Conservation (phyloP, 2,329 filamentous ascomycete species). For the Xylaria sp. region DNA sequence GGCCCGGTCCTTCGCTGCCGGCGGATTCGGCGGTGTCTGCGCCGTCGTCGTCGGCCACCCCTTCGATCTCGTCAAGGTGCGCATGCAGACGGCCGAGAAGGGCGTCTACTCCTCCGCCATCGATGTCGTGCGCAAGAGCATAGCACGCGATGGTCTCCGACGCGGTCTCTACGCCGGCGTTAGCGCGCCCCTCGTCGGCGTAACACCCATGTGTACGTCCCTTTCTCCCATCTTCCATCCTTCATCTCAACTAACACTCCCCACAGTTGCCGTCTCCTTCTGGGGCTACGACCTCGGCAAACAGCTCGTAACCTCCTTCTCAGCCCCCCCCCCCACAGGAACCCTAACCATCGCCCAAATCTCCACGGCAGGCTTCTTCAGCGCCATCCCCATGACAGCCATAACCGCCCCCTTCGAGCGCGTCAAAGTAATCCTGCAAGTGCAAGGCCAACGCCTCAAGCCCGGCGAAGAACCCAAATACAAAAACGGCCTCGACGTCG, state of each 20-base stretch:
- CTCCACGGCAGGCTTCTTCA: slow-evolving; percentile 93
- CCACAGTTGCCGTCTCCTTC: slow-evolving; percentile 61
- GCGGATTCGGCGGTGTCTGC: slow-evolving; percentile 89
- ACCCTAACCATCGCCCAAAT: slow-evolving; percentile 78
- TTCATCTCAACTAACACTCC: too few relatives aligned
- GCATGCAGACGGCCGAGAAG: slow-evolving; percentile 90
- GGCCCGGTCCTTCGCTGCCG: slow-evolving; percentile 77
- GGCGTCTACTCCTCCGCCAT: slow-evolving; percentile 87
- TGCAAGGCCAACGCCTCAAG: slow-evolving; percentile 80
- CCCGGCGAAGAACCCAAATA: slow-evolving; percentile 93
- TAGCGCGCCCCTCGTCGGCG: slow-evolving; percentile 86
- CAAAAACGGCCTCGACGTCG: slow-evolving; percentile 80
- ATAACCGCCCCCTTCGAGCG: slow-evolving; percentile 99
- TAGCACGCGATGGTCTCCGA: slow-evolving; percentile 76
- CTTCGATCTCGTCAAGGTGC: slow-evolving; percentile 96
- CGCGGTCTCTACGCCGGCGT: slow-evolving; percentile 94
- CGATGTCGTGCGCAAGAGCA: slow-evolving; percentile 83
- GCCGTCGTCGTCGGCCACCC: slow-evolving; percentile 93
- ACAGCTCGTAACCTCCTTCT: slow-evolving; percentile 67
- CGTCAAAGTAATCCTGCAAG: slow-evolving; percentile 96
- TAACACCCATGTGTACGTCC: slow-evolving; percentile 93
- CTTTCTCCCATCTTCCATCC: neutral
- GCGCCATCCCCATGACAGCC: slow-evolving; percentile 91
- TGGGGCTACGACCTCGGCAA: slow-evolving; percentile 97
- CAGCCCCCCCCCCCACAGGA: slow-evolving; percentile 60